Evolutionary conservation across 352 stramenopile genomes (phyloP), one percentile per base, ranked within the genome.

Genomic region (Halophytophthora batemanensis): DNA sequence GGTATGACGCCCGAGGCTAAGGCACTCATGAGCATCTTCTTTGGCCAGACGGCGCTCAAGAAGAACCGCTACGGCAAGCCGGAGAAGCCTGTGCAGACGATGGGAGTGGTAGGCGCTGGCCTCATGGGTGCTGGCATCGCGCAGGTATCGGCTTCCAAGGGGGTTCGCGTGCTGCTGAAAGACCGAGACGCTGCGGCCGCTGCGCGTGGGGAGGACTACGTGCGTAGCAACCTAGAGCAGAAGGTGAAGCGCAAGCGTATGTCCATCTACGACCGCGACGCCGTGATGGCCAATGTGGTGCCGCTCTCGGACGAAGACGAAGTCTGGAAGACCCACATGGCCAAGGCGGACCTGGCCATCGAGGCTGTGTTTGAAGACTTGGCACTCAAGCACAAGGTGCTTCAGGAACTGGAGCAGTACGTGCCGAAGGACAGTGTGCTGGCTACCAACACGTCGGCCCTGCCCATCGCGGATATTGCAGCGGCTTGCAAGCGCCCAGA

Each of bases 331-430:
- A 77, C 69, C 25, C 92, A 98, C 64, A 98, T 98, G 57, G 74
- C 62, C 39, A 67, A 81, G n/a, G 91, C 91, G 19, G 97, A 99
- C 68, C 77, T 99, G 23, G 91, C 98, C 17, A 98, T 99, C 61
- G 97, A 99, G 69, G 97, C 97, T 13, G 96, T 99, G 1, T 98
- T 99, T 63, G 96, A 99, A 65, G 93, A 98, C 67, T 81, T 99
- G 49, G 66, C 82, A 25, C 74, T 99, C 14, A 99, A 99, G 85
- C 93, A 98, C 65, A 93, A 87, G 53, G 96, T 98, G 53, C 77
- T 98, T 47, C 80, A 92, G 50, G 86, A 98, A 44, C 65, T 99
- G 13, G 94, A 98, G 68, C 75, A 87, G 46, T 80, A 97, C 38
- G 83, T 98, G 18, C 87, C 87, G 3, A 80, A 96, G 44, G 80